Evolutionary conservation across 352 stramenopile genomes (phyloP).

Genomic region (Phytophthora citrophthora): DNA sequence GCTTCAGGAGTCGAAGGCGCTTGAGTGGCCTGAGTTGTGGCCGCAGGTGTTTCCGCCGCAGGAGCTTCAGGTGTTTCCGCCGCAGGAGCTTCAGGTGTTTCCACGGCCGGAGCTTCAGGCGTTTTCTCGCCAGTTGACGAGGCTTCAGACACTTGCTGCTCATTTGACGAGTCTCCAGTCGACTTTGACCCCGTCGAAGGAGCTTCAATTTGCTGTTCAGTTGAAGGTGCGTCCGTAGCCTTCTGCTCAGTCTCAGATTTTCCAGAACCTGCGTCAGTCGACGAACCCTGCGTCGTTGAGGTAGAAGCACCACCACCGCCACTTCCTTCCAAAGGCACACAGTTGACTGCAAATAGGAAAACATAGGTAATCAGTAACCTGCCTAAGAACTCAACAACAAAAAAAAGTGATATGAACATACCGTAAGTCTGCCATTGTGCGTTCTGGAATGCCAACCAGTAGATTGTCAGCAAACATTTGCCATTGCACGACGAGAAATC

Average conservation of each 20-base stretch:
- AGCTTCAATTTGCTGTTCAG: neutral
- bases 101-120: neutral
- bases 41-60: neutral
- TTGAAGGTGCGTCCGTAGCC: neutral
- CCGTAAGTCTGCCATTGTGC: constrained; percentile 28
- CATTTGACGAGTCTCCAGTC: too few species aligned
- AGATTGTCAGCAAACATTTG: constrained; percentile 52
- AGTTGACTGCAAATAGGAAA: constrained; percentile 16
- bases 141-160: neutral
- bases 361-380: neutral
- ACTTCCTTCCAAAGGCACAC: constrained; percentile 25
- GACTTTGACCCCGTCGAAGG: neutral
- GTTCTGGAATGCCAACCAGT: constrained; percentile 54
- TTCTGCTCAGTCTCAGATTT: neutral
- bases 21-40: neutral
- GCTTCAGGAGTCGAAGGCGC: neutral
- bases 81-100: neutral
- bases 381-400: too few species aligned
- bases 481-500: constrained; percentile 48
- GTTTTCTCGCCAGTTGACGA: neutral
- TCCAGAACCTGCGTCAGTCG: neutral
- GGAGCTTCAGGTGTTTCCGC: neutral
- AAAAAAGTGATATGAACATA: too few species aligned
- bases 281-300: neutral
- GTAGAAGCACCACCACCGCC: neutral